Percentiles rank a stretch among this genome's conserved stretches.
phyloP scores from a whole-genome alignment of 306 rosid species.

The Mimosa pudica region DNA sequence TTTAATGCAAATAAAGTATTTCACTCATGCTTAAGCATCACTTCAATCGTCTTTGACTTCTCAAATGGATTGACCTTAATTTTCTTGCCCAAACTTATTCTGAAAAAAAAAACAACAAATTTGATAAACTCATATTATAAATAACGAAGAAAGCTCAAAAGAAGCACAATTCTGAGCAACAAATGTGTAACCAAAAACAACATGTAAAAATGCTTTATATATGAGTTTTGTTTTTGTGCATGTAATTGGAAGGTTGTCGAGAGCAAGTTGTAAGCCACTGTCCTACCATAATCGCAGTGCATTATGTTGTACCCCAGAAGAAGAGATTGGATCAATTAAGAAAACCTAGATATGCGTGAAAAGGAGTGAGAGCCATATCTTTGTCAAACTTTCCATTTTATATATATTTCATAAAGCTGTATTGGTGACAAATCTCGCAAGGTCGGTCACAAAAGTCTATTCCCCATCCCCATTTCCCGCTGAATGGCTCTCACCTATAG shows the following conservation, averaged over 20 bases:
- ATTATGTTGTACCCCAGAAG: not conserved
- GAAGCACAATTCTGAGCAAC: no score
- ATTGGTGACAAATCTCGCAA: conserved; percentile 20
- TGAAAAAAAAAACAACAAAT: no score
- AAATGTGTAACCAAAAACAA: no score
- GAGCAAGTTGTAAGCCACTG: conserved; percentile 19
- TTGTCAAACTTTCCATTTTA: conserved; percentile 48
- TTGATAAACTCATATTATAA: no score
- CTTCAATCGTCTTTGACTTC: no score
- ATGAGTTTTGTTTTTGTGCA: not conserved
- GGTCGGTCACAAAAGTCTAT: conserved; percentile 57
- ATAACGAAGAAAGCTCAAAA: no score
- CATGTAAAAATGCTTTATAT: no score
- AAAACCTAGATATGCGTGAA: conserved; percentile 48
- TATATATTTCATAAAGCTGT: conserved; percentile 26
- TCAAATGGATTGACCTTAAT: no score
- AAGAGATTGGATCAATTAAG: conserved; percentile 18
- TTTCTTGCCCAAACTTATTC: no score
- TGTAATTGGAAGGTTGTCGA: not conserved
- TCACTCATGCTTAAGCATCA: no score
- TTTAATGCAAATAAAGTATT: no score
- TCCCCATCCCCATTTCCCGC: not conserved
- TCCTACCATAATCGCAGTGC: not conserved
- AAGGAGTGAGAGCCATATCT: conserved; percentile 42
- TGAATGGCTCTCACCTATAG: conserved; percentile 3